Conservation (phyloP, 2,329 filamentous ascomycete genomes). For the Clarireedia hainanense region DNA sequence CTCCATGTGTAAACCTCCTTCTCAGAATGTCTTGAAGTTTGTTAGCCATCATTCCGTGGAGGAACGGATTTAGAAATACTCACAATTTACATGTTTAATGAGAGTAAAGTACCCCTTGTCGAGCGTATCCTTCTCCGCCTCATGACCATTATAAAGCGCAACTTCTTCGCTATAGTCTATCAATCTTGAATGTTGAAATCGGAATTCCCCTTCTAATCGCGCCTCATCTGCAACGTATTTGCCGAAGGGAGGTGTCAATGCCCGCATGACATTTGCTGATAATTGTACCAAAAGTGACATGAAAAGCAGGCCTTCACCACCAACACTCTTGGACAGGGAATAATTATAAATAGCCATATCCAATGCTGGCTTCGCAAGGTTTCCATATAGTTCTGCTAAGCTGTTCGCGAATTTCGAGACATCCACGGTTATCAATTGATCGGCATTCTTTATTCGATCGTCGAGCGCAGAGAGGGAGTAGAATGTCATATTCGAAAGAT, state of each 20-base stretch:
- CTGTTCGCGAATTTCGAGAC: constrained; percentile 95
- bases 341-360: constrained; percentile 98
- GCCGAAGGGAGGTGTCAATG: constrained; percentile 89
- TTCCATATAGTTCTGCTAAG: constrained; percentile 89
- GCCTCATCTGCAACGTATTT: constrained; percentile 98
- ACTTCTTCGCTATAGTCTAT: constrained; percentile 97
- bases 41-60: constrained; percentile 1
- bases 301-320: constrained; percentile 88
- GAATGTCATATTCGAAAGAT: constrained; percentile 95
- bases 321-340: constrained; percentile 88
- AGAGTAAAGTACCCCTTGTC: constrained; percentile 99
- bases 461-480: constrained; percentile 93
- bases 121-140: constrained; percentile 89
- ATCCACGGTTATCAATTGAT: constrained; percentile 94
- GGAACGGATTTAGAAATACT: background rate
- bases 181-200: constrained; percentile 86
- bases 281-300: constrained; percentile 93
- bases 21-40: constrained; percentile 63
- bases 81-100: constrained; percentile 89
- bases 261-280: constrained; percentile 84
- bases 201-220: constrained; percentile 87
- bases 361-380: constrained; percentile 85
- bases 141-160: constrained; percentile 83
- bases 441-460: constrained; percentile 96
- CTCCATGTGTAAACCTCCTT: constrained; percentile 88